Evolutionary conservation across 106 monocot species (phyloP), one percentile per base, ranked within the genome.

Genomic region (Dendrobium nobile): DNA sequence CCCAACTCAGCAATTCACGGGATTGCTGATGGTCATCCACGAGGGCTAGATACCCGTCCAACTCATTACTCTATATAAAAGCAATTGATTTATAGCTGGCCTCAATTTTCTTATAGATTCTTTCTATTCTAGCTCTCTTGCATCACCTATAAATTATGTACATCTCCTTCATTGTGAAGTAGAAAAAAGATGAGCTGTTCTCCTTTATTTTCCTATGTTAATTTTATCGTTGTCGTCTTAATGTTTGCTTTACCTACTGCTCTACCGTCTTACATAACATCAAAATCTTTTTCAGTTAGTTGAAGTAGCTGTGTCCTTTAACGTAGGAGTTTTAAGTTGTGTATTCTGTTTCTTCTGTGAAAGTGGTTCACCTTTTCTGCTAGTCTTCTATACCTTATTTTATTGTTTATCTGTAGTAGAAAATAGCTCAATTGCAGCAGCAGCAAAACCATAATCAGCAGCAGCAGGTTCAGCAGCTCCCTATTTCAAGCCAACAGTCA

Each of bases 401-500:
- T 47, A 48, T 72, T 81, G 37, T n/a, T 84, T 74, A 40, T 91
- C 18, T 85, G 79, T 83, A 82, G 88, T 85, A 90, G 92, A 95
- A 86, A 80, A 89, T 95, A 86, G 90, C 90, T 82, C 92, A 90
- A 82, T 65, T 92, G 27, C 37, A 37, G 37, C 37, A 37, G 37
- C 37, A 37, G 37, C 37, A 37, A 37, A 37, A 37, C 37, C 37
- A 37, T 37, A 37, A 37, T 37, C 88, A 90, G 59, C 54, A 54
- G 16, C 83, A 91, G 64, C 93, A 93, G 44, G 88, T 88, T 51
- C 89, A 87, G 33, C 90, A 90, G 1, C 87, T 86, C 75, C 24
- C 87, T 31, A 77, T 90, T 73, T 85, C 84, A 55, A 90, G 90
- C 56, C 95, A 90, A 61, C 89, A 92, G 45, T 86, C 87, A 54